Evolutionary conservation across 331 rosid genomes (phyloP).

Genomic region (Quercus tomentella): DNA sequence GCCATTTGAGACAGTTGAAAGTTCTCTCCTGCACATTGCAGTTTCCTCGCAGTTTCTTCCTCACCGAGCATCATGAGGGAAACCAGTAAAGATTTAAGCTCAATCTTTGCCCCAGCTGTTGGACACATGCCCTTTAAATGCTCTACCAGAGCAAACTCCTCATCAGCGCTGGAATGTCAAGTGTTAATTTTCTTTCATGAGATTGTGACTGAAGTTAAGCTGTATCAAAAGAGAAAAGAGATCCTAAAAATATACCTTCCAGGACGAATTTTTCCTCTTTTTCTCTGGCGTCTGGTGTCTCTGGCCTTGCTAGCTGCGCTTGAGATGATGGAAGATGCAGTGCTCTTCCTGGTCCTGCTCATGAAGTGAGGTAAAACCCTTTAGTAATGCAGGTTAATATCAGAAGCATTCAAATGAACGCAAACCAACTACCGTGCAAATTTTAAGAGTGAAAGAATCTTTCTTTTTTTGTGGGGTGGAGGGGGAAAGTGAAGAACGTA

Average conservation of each 20-base stretch:
- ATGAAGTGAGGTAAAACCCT: slow-evolving; percentile 29
- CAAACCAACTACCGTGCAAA: neutral
- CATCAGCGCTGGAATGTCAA: slow-evolving; percentile 66
- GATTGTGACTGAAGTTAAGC: neutral
- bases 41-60: slow-evolving; percentile 73
- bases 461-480: neutral
- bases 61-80: slow-evolving; percentile 81
- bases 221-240: neutral
- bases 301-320: slow-evolving; percentile 77
- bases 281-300: slow-evolving; percentile 79
- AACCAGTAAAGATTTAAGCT: slow-evolving; percentile 73
- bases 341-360: slow-evolving; percentile 69
- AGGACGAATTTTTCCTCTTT: slow-evolving; percentile 93
- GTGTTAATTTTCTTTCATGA: slow-evolving; percentile 8
- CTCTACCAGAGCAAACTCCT: slow-evolving; percentile 91
- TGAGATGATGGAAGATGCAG: slow-evolving; percentile 57
- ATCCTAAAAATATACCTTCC: slow-evolving; percentile 59
- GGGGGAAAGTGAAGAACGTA: neutral
- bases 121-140: slow-evolving; percentile 85
- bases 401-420: slow-evolving; percentile 15
- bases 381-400: neutral
- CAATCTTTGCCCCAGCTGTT: slow-evolving; percentile 53
- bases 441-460: neutral
- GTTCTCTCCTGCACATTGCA: slow-evolving; percentile 74
- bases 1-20: slow-evolving; percentile 85